phyloP scores from a whole-genome alignment of 179 eudicot genomes.

The Spinacia oleracea region DNA sequence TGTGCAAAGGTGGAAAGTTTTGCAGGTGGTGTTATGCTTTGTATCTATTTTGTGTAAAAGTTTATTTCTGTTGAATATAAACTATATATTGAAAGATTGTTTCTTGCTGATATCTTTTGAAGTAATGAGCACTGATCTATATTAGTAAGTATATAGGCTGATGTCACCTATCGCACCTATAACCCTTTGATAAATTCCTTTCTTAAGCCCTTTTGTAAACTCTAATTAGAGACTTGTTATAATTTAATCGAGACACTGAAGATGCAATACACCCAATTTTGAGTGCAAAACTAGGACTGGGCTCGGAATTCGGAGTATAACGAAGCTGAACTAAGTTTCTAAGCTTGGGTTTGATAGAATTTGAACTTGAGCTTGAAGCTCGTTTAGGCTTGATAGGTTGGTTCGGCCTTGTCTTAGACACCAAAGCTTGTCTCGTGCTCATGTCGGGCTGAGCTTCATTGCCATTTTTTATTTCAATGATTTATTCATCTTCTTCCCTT shows the following conservation, averaged over 20 bases:
- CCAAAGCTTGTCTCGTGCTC: neutral
- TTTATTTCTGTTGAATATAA: neutral
- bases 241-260: neutral
- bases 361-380: neutral
- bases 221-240: neutral
- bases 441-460: neutral
- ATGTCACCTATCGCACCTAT: neutral
- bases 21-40: conserved; percentile 50
- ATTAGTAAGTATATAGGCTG: neutral
- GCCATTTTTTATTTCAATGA: neutral
- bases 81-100: no score
- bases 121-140: neutral
- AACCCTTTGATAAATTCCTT: neutral
- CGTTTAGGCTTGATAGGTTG: neutral
- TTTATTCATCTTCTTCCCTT: neutral
- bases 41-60: neutral
- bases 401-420: neutral
- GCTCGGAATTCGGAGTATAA: neutral
- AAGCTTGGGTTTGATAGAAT: neutral
- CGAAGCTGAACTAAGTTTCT: neutral
- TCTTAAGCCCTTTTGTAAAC: neutral
- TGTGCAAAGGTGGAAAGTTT: conserved; percentile 71
- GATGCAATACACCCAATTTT: neutral
- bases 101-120: no score
- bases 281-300: neutral